Conservation (phyloP, 352 stramenopile genomes). For the Pythium diclinum region DNA sequence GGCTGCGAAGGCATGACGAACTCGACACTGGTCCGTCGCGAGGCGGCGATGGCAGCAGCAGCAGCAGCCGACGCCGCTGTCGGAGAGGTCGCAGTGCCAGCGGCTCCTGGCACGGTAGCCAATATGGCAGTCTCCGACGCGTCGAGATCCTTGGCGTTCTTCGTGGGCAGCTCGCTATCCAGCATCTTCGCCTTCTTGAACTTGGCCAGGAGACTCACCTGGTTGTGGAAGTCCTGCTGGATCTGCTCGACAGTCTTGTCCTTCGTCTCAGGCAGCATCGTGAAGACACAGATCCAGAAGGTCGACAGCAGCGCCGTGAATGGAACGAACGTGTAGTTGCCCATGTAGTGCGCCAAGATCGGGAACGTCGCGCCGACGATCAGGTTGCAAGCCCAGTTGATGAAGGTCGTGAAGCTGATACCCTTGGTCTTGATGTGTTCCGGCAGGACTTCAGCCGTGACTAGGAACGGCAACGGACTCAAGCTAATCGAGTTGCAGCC, state of each 20-base stretch:
- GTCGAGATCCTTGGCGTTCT: conserved; percentile 6
- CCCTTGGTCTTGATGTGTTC: conserved; percentile 39
- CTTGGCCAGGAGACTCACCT: conserved; percentile 27
- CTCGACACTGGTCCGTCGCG: conserved; percentile 17
- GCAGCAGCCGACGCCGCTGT: background rate
- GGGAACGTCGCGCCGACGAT: conserved; percentile 36
- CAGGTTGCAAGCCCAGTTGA: conserved; percentile 42
- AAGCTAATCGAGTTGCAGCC: conserved; percentile 41
- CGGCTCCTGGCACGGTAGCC: background rate
- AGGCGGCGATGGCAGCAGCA: background rate
- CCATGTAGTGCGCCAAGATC: conserved; percentile 27
- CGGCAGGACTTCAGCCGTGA: conserved; percentile 38
- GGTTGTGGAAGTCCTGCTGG: conserved; percentile 33
- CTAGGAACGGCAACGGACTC: conserved; percentile 36
- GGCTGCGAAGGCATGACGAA: conserved; percentile 22
- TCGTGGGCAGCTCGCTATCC: conserved; percentile 15
- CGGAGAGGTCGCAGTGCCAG: background rate
- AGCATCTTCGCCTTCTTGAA: conserved; percentile 35
- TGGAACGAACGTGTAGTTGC: conserved; percentile 38
- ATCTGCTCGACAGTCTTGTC: conserved; percentile 43
- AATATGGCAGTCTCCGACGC: background rate
- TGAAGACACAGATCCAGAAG: conserved; percentile 38
- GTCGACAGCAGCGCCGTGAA: conserved; percentile 34
- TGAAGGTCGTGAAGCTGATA: conserved; percentile 37
- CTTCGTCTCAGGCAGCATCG: conserved; percentile 38